Evolutionary conservation across 2,329 filamentous ascomycete genomes (phyloP).

Genomic region (Diaporthe sp.): DNA sequence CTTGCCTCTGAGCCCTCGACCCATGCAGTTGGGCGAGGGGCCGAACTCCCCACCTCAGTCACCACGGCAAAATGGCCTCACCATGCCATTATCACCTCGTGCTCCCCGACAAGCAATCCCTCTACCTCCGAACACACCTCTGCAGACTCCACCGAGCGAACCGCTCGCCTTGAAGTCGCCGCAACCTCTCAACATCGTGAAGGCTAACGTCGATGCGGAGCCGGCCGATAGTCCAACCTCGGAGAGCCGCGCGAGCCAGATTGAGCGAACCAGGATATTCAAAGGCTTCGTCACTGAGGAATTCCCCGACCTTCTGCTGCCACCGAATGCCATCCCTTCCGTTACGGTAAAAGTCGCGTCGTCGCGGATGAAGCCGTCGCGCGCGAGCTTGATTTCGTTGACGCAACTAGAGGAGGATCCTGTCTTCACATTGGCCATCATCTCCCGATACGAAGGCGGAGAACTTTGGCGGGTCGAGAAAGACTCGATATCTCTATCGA

Average conservation of each 20-base stretch:
- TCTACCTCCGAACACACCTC: constrained; percentile 77
- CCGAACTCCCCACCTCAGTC: constrained; percentile 78
- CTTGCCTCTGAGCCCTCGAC: constrained; percentile 72
- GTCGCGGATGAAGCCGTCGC: constrained; percentile 92
- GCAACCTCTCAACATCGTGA: constrained; percentile 57
- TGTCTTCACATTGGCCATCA: constrained; percentile 91
- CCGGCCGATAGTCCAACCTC: constrained; percentile 49
- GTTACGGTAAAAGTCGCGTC: constrained; percentile 91
- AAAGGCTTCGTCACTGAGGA: constrained; percentile 87
- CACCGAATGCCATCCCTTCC: constrained; percentile 89
- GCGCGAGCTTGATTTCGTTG: constrained; percentile 85
- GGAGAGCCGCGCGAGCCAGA: constrained; percentile 52
- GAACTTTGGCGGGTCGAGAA: constrained; percentile 98
- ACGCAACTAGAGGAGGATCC: constrained; percentile 91
- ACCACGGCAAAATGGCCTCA: constrained; percentile 63
- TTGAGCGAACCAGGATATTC: constrained; percentile 71
- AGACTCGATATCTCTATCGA: constrained; percentile 83
- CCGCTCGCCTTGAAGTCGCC: constrained; percentile 56
- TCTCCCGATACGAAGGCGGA: constrained; percentile 79
- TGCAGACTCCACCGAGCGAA: constrained; percentile 65
- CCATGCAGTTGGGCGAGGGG: constrained; percentile 65
- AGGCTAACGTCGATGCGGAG: constrained; percentile 47
- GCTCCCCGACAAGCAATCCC: constrained; percentile 81
- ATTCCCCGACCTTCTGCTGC: constrained; percentile 86
- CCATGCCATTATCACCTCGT: constrained; percentile 73